A percentile compares a stretch with the other conserved stretches of the same genome.
phyloP scores from a whole-genome alignment of 495 filamentous ascomycete genomes.

The Coniosporium apollinis region DNA sequence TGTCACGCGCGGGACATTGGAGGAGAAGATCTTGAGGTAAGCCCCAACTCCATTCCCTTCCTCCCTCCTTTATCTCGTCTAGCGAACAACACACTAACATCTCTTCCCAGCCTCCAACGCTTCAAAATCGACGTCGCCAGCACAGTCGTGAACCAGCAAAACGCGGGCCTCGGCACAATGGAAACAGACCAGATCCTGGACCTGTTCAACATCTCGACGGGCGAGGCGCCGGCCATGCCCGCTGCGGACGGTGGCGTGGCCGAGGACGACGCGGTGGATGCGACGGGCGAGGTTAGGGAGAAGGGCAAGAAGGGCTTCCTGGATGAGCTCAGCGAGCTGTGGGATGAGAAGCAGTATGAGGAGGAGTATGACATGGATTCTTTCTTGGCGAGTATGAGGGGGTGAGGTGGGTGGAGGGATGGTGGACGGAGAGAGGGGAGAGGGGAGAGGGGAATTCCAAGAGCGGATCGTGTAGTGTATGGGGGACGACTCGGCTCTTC shows the following conservation, averaged over 20 bases:
- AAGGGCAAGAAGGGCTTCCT: constrained; percentile 93
- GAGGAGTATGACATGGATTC: constrained; percentile 91
- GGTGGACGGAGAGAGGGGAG: background rate
- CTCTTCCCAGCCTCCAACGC: constrained; percentile 58
- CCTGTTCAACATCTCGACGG: constrained; percentile 85
- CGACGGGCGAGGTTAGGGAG: constrained; percentile 78
- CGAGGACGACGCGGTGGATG: constrained; percentile 90
- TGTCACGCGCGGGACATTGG: constrained; percentile 84
- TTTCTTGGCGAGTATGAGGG: constrained; percentile 79
- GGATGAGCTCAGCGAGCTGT: constrained; percentile 86
- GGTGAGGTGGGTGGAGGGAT: constrained; percentile 15
- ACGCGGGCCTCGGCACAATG: constrained; percentile 87
- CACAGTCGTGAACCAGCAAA: constrained; percentile 98
- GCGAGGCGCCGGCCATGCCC: constrained; percentile 28
- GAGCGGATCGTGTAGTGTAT: too few relatives aligned
- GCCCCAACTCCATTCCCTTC: constrained; percentile 21
- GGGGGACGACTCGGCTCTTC: too few relatives aligned
- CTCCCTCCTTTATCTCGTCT: constrained; percentile 1
- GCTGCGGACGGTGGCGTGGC: constrained; percentile 26
- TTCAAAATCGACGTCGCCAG: constrained; percentile 99
- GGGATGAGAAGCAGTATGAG: constrained; percentile 92
- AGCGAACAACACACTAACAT: background rate
- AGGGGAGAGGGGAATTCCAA: background rate
- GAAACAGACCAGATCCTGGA: constrained; percentile 96
- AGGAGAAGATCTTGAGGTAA: constrained; percentile 94